Conservation (phyloP, 345 rosid species). For the Combretum micranthum region DNA sequence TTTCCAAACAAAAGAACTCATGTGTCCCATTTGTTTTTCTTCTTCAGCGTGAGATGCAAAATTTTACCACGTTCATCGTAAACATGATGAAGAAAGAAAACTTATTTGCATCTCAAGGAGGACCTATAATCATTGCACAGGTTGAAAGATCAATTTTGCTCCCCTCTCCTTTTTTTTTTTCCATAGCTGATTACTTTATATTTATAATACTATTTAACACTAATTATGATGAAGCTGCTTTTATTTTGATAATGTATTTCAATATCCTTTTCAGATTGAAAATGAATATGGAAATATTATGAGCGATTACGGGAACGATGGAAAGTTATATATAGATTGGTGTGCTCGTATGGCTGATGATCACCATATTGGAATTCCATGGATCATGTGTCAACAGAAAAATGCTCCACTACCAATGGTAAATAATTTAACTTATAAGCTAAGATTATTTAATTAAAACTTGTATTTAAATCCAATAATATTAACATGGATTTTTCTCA, state of each 20-base stretch:
- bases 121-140: slow-evolving; percentile 44
- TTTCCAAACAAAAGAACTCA: neutral
- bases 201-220: neutral
- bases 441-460: neutral
- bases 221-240: neutral
- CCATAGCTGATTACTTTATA: neutral
- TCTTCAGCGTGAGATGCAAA: slow-evolving; percentile 34
- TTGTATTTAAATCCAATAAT: neutral
- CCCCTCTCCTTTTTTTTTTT: neutral
- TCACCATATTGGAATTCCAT: slow-evolving; percentile 24
- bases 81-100: slow-evolving; percentile 23
- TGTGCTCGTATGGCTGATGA: slow-evolving; percentile 27
- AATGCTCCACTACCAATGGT: slow-evolving; percentile 35
- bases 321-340: slow-evolving; percentile 30
- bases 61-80: slow-evolving; percentile 26
- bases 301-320: slow-evolving; percentile 18
- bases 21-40: neutral
- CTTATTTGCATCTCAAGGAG: slow-evolving; percentile 39
- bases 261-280: slow-evolving; percentile 24
- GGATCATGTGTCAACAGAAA: slow-evolving; percentile 41
- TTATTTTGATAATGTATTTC: neutral
- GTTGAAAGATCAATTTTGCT: neutral
- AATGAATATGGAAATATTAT: slow-evolving; percentile 36
- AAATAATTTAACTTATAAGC: neutral
- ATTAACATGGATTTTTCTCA: neutral